Conservation (phyloP, 768 basidiomycete genomes). For the Cyclocybe cylindracea region DNA sequence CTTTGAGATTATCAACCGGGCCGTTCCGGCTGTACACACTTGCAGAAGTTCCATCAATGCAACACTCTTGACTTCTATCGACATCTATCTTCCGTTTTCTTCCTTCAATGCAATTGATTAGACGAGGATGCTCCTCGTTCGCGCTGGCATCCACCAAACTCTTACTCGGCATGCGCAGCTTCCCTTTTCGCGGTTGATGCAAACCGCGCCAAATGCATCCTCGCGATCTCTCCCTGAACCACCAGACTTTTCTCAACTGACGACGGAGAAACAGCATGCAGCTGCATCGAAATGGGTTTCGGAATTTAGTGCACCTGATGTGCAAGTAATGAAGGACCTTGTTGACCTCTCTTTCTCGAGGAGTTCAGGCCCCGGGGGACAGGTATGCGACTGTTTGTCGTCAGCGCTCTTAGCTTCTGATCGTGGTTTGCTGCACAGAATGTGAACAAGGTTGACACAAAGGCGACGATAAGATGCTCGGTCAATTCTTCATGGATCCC, state of each 20-base stretch:
- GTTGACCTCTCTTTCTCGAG: constrained; percentile 72
- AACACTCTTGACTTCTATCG: too few species aligned
- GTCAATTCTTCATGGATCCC: constrained; percentile 39
- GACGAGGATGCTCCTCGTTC: too few species aligned
- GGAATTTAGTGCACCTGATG: constrained; percentile 33
- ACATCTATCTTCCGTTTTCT: too few species aligned
- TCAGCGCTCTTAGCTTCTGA: neutral
- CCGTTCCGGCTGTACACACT: too few species aligned
- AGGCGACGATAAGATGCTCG: constrained; percentile 64
- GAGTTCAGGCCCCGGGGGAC: constrained; percentile 85
- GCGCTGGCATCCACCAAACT: too few species aligned
- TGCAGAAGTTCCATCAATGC: too few species aligned
- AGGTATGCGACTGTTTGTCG: constrained; percentile 42
- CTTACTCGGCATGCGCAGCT: too few species aligned
- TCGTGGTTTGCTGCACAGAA: constrained; percentile 45
- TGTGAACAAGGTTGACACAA: constrained; percentile 89
- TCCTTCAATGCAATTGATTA: too few species aligned
- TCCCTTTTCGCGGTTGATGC: too few species aligned
- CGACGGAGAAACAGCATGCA: constrained; percentile 25
- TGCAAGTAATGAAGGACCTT: constrained; percentile 46
- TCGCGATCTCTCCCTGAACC: constrained; percentile 35
- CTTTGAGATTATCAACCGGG: neutral
- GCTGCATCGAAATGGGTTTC: constrained; percentile 58
- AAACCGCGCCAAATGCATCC: too few species aligned
- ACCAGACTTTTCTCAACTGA: constrained; percentile 37